Base-by-base conservation (phyloP, 192 early-diverging fungal species). In the Entomortierella parvispora region DNA sequence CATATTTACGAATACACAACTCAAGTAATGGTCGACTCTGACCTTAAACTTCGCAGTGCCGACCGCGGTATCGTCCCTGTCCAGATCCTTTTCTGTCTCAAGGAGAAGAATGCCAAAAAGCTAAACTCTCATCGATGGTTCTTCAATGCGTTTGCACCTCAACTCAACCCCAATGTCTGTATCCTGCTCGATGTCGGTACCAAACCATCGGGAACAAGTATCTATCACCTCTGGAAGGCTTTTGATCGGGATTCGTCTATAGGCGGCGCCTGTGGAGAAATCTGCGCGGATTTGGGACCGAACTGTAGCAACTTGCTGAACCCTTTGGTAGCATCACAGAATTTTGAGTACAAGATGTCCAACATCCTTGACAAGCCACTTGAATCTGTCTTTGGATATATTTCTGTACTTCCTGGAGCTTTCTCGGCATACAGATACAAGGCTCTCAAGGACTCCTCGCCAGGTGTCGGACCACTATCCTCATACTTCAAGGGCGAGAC, bases 61-160 rank as follows among this genome's bases (percentile, higher is more conserved):
- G 80, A 90, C 74, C 83, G 93, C 71, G 87, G 85, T 9, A 87
- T 87, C 68, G 91, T 93, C 34, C 96, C 96, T 3, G 87, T 94
- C 46, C 96, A 97, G 81, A 88, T 96, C 32, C 68, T 97, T 31
- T 97, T 96, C 81, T 95, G 92, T 71, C 85, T 97, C 58, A 97
- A 97, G 84, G 93, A 95, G 66, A 88, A 95, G 81, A 97, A 97
- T 95, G 92, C 28, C 96, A n/a, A n/a, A n/a, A n/a, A n/a, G n/a
- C n/a, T n/a, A n/a, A n/a, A n/a, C n/a, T n/a, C n/a, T n/a, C n/a
- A 97, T 68, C 87, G 95, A 57, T 97, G 96, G 96, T 97, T 97
- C 88, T 97, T 97, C 83, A 95, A 94, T 71, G 95, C 95, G 22
- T 95, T 97, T 72, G 88, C 93, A 2, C 85, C 89, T 14, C 81